Conservation (phyloP, 2,329 filamentous ascomycete genomes). For the Pseudogymnoascus sp. region DNA sequence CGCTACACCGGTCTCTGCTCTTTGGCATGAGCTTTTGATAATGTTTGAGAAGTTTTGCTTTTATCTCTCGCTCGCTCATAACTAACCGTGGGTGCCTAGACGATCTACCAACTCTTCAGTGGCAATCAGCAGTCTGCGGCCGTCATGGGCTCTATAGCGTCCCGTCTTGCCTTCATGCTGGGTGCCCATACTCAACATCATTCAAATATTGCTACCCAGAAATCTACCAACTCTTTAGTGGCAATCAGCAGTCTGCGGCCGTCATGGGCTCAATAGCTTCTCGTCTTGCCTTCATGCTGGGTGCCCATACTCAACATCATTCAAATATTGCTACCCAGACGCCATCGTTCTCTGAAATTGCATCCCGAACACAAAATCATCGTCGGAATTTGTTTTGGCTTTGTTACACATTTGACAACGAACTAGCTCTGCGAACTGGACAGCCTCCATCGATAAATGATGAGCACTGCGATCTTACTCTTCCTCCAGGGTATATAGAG, state of each 20-base stretch:
- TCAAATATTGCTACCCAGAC: neutral
- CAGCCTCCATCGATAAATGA: conserved; percentile 44
- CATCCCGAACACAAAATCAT: conserved; percentile 19
- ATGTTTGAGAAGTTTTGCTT: neutral
- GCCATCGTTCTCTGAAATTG: neutral
- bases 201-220: neutral
- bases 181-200: neutral
- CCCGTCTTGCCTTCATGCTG: neutral
- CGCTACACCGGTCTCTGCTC: neutral
- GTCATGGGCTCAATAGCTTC: neutral
- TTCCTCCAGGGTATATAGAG: conserved; percentile 37
- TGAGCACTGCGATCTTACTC: conserved; percentile 43
- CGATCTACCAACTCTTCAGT: neutral
- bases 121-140: neutral
- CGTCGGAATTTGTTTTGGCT: conserved; percentile 44
- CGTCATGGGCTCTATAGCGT: neutral
- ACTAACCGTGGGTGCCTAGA: neutral
- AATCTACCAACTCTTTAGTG: neutral
- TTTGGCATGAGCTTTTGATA: neutral
- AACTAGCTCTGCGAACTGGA: conserved; percentile 44
- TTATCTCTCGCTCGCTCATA: neutral
- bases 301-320: neutral
- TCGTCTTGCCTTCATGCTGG: neutral
- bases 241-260: neutral
- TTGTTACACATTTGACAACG: conserved; percentile 46